Conservation (phyloP, 108 stramenopile species). For the Skeletonema costatum region DNA sequence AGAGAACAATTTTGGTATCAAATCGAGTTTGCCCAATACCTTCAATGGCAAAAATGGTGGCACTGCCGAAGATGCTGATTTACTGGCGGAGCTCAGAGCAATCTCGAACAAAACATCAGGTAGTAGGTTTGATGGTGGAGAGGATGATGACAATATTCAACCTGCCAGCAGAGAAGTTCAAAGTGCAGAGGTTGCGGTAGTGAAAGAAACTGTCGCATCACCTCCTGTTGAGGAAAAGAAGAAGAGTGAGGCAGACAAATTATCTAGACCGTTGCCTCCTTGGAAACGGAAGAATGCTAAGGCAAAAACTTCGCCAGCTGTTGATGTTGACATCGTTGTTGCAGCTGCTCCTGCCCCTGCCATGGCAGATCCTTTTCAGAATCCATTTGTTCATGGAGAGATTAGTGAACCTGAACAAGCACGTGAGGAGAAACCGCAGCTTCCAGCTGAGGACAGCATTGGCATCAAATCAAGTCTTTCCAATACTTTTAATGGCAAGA, state of each 20-base stretch:
- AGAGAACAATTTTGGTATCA: slow-evolving; percentile 37
- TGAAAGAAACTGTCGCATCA: no score
- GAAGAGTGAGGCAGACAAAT: background rate
- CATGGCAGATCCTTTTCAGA: background rate
- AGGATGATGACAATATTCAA: background rate
- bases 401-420: background rate
- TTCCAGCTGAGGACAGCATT: background rate
- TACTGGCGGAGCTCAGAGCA: slow-evolving; percentile 58
- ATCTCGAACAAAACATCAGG: slow-evolving; percentile 49
- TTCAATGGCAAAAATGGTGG: slow-evolving; percentile 79
- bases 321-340: slow-evolving; percentile 3
- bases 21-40: slow-evolving; percentile 53
- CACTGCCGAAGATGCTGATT: slow-evolving; percentile 64
- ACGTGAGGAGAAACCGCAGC: background rate
- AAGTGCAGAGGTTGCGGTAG: background rate
- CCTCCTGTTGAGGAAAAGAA: background rate
- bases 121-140: slow-evolving; percentile 41
- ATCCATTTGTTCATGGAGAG: background rate
- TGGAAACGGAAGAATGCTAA: slow-evolving; percentile 23
- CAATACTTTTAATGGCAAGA: slow-evolving; percentile 45
- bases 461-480: background rate
- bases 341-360: background rate
- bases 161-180: background rate
- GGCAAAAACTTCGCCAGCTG: background rate
- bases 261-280: slow-evolving; percentile 2